Evolutionary conservation across 2,329 filamentous ascomycete genomes (phyloP), one percentile per base, ranked within the genome.

Genomic region (Pseudocercospora pini-densiflorae): DNA sequence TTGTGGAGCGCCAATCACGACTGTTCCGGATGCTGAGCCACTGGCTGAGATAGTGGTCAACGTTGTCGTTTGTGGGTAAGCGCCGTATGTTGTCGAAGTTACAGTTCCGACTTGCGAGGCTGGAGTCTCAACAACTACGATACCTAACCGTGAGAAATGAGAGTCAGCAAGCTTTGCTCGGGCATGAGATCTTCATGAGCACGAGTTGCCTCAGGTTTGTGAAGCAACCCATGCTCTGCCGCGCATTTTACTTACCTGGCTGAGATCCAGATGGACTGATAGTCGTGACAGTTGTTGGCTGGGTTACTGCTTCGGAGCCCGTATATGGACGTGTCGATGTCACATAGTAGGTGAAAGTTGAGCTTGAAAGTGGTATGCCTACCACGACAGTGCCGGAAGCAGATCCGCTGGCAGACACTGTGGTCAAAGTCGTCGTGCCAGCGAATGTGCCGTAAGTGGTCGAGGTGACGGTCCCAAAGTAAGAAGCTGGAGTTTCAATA

Each of bases 371-470:
- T 14, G 59, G 43, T 47, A 27, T 24, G 10, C 36, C 59, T 16
- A 45, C n/a, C 8, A 45, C 21, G 8, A 49, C 59, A 27, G 23
- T 21, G 19, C 36, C 29, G 8, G 59, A 36, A 27, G n/a, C 19
- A 27, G 31, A 6, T 19, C 21, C 47, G 29, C 47, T 62, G 14
- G 27, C 45, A 23, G 29, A 29, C 23, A 53, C 31, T 23, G 59
- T 27, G 5, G 43, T 53, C 40, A 54, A 54, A 12, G 59, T 54
- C 4, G 62, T 64, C n/a, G 62, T 59, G 14, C 55, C 62, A 14
- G 62, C n/a, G 24, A 36, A 64, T 8, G 55, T 23, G 43, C 54
- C 54, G 58, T 63, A 63, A 10, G 61, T 63, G 19, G 61, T 63
- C 21, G 24, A 33, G 8, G 54, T 59, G 24, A 64, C 62, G 2